A percentile compares a stretch with the other conserved stretches of the same genome.
These are phyloP conservation scores for Coniochaeta sp. DNA, from an alignment of 2,329 filamentous ascomycete species.

Conservation along the genomic window DNA sequence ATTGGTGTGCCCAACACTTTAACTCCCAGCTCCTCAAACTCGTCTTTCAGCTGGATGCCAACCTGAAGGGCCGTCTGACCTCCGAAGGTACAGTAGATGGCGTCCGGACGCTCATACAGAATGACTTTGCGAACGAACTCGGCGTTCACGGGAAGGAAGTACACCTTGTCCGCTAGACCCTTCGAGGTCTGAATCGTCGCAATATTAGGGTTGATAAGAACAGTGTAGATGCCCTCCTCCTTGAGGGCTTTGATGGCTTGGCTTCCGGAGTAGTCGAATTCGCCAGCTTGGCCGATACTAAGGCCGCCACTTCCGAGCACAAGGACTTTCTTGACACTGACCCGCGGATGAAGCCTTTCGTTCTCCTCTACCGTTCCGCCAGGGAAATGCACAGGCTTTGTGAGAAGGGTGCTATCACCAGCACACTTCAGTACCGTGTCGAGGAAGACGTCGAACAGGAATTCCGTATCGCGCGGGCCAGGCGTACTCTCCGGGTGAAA, in stretches of 20 bases:
- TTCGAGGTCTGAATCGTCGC: constrained; percentile 98
- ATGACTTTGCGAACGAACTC: constrained; percentile 98
- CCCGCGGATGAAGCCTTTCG: constrained; percentile 64
- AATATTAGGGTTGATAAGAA: constrained; percentile 98
- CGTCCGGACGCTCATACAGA: constrained; percentile 85
- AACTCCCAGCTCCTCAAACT: constrained; percentile 87
- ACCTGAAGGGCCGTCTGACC: constrained; percentile 96
- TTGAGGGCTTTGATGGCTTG: constrained; percentile 98
- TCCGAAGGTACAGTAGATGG: constrained; percentile 96
- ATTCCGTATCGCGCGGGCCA: constrained; percentile 91
- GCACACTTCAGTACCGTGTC: constrained; percentile 69
- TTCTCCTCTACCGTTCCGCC: constrained; percentile 78
- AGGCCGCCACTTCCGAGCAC: constrained; percentile 91
- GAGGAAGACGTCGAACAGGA: constrained; percentile 95
- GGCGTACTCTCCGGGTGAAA: constrained; percentile 98
- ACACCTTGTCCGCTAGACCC: constrained; percentile 95
- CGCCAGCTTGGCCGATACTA: constrained; percentile 94
- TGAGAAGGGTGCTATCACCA: constrained; percentile 57
- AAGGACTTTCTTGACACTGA: constrained; percentile 88
- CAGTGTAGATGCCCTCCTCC: constrained; percentile 95
- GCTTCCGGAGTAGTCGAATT: constrained; percentile 97
- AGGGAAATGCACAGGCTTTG: constrained; percentile 74
- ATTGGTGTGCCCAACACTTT: constrained; percentile 94
- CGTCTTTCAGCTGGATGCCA: constrained; percentile 94
- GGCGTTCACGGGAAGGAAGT: constrained; percentile 93